phyloP scores from a whole-genome alignment of 148 eudicot species.

The Cornus suecica region DNA sequence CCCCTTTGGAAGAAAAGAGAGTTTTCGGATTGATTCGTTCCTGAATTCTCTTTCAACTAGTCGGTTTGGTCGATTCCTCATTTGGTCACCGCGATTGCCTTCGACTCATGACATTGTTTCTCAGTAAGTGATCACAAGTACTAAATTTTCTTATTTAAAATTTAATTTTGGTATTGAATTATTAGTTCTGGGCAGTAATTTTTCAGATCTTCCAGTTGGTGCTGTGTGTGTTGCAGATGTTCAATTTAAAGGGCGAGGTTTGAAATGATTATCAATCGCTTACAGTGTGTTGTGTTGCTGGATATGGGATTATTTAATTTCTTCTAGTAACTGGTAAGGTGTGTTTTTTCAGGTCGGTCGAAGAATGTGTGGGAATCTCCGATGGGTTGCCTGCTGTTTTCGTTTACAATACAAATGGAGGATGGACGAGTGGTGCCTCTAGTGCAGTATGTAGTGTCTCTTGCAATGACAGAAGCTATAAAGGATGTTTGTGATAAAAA shows the following conservation, averaged over 20 bases:
- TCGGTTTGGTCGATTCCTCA: constrained; percentile 62
- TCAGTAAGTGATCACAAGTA: constrained; percentile 35
- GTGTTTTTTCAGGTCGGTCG: constrained; percentile 62
- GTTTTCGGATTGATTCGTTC: constrained; percentile 39
- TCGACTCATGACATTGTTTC: constrained; percentile 87
- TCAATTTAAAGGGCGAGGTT: constrained; percentile 89
- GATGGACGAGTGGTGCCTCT: constrained; percentile 79
- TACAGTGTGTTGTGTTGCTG: not conserved
- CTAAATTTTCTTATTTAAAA: not conserved
- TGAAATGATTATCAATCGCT: not conserved
- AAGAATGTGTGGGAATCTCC: constrained; percentile 88
- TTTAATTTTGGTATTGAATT: not conserved
- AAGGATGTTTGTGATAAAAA: constrained; percentile 55
- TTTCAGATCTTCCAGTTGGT: constrained; percentile 69
- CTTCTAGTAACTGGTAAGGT: not conserved
- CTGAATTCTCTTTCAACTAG: constrained; percentile 48
- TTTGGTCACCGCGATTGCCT: constrained; percentile 70
- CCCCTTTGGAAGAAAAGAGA: constrained; percentile 18
- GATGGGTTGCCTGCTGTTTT: constrained; percentile 74
- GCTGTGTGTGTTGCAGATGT: constrained; percentile 81
- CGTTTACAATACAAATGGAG: constrained; percentile 82
- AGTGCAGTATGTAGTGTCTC: constrained; percentile 78
- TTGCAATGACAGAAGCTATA: constrained; percentile 87
- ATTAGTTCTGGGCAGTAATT: constrained; percentile 47
- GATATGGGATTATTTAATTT: not conserved